Evolutionary conservation across 208 protist species (phyloP).

Genomic region (Naegleria gruberi): DNA sequence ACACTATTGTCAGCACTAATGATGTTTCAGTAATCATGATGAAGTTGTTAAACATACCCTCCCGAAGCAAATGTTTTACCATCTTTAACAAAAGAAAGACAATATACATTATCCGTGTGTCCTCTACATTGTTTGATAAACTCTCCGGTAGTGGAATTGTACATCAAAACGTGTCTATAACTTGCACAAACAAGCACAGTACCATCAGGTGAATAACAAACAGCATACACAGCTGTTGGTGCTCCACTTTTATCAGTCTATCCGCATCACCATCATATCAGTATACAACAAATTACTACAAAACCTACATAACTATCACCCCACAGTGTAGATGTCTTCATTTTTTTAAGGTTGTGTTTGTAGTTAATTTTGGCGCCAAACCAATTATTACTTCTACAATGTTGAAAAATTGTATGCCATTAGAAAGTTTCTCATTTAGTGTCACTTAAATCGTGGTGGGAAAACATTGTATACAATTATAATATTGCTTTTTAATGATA

Average conservation of each 20-base stretch:
- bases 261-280: background rate
- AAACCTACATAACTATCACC: background rate
- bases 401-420: too few relatives aligned
- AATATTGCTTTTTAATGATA: too few relatives aligned
- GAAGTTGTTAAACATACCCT: conserved; percentile 16
- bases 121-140: conserved; percentile 83
- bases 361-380: background rate
- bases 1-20: conserved; percentile 77
- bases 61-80: conserved; percentile 83
- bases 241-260: conserved; percentile 29
- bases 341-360: background rate
- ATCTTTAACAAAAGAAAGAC: conserved; percentile 67
- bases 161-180: conserved; percentile 80
- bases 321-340: background rate
- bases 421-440: too few relatives aligned
- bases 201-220: conserved; percentile 75
- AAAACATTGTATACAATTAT: too few relatives aligned
- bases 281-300: background rate
- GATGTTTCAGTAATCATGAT: background rate
- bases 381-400: too few relatives aligned
- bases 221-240: conserved; percentile 51
- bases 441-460: too few relatives aligned
- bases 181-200: conserved; percentile 72
- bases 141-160: conserved; percentile 72
- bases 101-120: conserved; percentile 83